Percentiles rank a stretch among this genome's conserved stretches.
Evolutionary conservation across 306 rosid genomes (phyloP).

Genomic region (Mucuna pruriens): DNA sequence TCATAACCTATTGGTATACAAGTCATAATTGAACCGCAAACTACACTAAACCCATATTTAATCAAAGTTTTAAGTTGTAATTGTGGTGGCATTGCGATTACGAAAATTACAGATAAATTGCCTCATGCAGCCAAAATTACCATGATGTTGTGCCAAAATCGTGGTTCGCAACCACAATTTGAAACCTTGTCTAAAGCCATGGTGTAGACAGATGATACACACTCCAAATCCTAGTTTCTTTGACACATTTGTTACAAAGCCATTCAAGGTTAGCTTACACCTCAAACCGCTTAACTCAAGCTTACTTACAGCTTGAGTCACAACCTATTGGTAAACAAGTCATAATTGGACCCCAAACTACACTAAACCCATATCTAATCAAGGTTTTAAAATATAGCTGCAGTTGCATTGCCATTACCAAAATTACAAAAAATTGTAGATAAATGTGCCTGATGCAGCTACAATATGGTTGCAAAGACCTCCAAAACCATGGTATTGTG

Average conservation of each 20-base stretch:
- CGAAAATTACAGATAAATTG: background rate
- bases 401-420: background rate
- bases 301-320: background rate
- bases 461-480: background rate
- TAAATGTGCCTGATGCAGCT: background rate
- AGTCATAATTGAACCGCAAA: background rate
- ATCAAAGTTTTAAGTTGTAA: background rate
- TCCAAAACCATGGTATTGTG: background rate
- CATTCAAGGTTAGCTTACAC: background rate
- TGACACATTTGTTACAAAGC: background rate
- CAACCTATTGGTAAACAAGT: background rate
- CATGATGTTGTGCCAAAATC: background rate
- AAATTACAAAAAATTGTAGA: background rate
- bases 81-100: background rate
- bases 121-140: background rate
- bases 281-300: background rate
- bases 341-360: background rate
- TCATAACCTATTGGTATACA: background rate
- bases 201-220: background rate
- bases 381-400: background rate
- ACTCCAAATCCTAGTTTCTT: background rate
- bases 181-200: constrained; percentile 10
- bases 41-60: background rate
- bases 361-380: background rate
- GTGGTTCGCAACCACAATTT: background rate